These are phyloP conservation scores for Prunus mira DNA, from an alignment of 306 rosid species.

Conservation along the genomic window DNA sequence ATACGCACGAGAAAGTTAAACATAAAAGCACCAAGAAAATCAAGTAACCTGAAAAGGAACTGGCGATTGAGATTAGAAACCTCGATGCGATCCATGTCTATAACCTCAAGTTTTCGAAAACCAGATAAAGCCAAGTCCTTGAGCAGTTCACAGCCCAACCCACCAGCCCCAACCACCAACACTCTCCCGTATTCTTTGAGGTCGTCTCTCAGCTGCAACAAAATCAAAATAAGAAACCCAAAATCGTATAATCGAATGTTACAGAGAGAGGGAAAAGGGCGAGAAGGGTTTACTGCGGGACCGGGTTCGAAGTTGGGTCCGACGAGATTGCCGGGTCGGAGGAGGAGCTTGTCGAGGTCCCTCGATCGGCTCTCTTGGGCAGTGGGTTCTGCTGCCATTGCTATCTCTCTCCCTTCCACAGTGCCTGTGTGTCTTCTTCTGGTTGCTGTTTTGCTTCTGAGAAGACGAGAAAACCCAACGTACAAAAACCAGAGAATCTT, in stretches of 20 bases:
- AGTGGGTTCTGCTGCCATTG: slow-evolving; percentile 42
- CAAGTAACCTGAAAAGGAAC: slow-evolving; percentile 78
- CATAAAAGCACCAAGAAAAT: not conserved
- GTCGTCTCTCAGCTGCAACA: slow-evolving; percentile 63
- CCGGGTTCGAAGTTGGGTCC: slow-evolving; percentile 83
- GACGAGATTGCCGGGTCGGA: slow-evolving; percentile 71
- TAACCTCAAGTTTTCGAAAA: slow-evolving; percentile 71
- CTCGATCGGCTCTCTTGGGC: slow-evolving; percentile 56
- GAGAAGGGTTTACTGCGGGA: slow-evolving; percentile 37
- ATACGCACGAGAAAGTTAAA: not conserved
- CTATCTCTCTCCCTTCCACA: not conserved
- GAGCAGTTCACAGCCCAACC: slow-evolving; percentile 85
- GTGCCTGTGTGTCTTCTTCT: not conserved
- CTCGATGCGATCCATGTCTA: slow-evolving; percentile 93
- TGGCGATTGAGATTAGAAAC: slow-evolving; percentile 95
- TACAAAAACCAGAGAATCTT: not conserved
- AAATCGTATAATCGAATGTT: slow-evolving; percentile 5
- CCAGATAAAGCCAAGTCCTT: slow-evolving; percentile 91
- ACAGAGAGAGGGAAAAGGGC: not conserved
- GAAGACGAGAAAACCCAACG: not conserved
- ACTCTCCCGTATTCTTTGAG: slow-evolving; percentile 64
- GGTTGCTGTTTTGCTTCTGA: not conserved
- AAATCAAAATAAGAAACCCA: not conserved
- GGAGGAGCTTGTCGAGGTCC: slow-evolving; percentile 93
- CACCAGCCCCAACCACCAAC: slow-evolving; percentile 86